phyloP scores from a whole-genome alignment of 2,329 filamentous ascomycete species.

The Penicillium sp. region DNA sequence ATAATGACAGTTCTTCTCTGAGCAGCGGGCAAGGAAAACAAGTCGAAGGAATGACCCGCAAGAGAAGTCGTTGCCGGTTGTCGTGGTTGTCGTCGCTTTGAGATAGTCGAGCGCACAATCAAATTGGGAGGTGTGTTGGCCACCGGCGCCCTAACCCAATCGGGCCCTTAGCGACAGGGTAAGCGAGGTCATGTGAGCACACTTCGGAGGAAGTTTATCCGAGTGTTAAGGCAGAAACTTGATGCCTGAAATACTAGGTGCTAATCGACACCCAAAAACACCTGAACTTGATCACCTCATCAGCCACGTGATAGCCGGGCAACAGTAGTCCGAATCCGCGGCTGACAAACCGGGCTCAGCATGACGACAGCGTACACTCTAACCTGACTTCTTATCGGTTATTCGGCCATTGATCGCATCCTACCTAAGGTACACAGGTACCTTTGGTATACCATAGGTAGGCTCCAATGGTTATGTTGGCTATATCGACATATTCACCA shows the following conservation, averaged over 20 bases:
- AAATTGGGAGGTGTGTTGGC: conserved; percentile 45
- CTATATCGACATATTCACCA: too few species aligned
- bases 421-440: too few species aligned
- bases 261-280: not conserved
- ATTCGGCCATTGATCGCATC: not conserved
- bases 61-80: conserved; percentile 46
- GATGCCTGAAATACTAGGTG: not conserved
- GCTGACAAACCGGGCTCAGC: conserved; percentile 26
- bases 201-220: conserved; percentile 9
- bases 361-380: conserved; percentile 23
- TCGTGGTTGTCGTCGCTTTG: conserved; percentile 49
- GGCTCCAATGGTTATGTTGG: too few species aligned
- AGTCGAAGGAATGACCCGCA: conserved; percentile 48
- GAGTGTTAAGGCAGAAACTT: not conserved
- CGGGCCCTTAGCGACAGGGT: conserved; percentile 45
- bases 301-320: conserved; percentile 30
- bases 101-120: conserved; percentile 44
- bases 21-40: conserved; percentile 46
- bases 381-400: too few species aligned
- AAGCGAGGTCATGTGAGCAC: conserved; percentile 40
- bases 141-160: conserved; percentile 39
- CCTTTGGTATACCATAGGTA: too few species aligned
- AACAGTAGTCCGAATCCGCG: conserved; percentile 35
- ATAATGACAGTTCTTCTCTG: conserved; percentile 67
- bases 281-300: conserved; percentile 16